Evolutionary conservation across 805 yeast genomes (phyloP).

Genomic region (Sugiyamaella valdiviana): DNA sequence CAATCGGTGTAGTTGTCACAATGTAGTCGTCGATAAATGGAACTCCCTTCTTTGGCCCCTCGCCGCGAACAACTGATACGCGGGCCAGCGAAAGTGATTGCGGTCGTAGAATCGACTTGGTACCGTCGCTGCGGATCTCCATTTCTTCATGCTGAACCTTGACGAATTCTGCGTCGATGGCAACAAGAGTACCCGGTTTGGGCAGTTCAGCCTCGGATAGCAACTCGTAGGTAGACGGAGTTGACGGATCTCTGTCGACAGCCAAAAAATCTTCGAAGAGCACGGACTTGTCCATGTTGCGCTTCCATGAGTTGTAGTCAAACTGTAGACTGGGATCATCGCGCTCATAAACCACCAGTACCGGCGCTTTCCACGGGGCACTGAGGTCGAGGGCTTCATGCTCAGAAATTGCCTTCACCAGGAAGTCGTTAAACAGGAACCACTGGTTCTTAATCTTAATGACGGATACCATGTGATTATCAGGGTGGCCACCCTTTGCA

Average conservation of each 20-base stretch:
- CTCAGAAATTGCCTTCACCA: constrained; percentile 69
- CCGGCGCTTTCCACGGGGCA: constrained; percentile 79
- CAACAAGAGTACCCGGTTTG: constrained; percentile 65
- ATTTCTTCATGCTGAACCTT: constrained; percentile 68
- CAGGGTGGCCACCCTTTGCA: constrained; percentile 20
- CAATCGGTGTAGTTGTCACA: constrained; percentile 55
- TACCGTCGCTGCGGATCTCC: constrained; percentile 71
- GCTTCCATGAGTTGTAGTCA: constrained; percentile 44
- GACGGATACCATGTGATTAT: constrained; percentile 33
- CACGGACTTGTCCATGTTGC: constrained; percentile 52
- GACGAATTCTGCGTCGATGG: constrained; percentile 97
- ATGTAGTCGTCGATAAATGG: constrained; percentile 94
- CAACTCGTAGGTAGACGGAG: constrained; percentile 59
- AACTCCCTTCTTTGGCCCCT: constrained; percentile 57
- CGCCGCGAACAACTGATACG: constrained; percentile 69
- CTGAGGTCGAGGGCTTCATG: constrained; percentile 71
- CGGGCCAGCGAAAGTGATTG: constrained; percentile 75
- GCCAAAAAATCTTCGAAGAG: constrained; percentile 71
- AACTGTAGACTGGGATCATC: constrained; percentile 29
- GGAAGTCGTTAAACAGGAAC: constrained; percentile 86
- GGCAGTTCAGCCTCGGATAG: constrained; percentile 69
- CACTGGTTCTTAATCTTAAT: constrained; percentile 40
- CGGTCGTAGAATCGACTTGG: constrained; percentile 65
- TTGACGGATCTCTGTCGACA: constrained; percentile 49
- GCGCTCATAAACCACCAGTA: constrained; percentile 57